A percentile compares a stretch with the other conserved stretches of the same genome.
phyloP scores from a whole-genome alignment of 140 eudicot genomes.

The Erigeron philadelphicus region DNA sequence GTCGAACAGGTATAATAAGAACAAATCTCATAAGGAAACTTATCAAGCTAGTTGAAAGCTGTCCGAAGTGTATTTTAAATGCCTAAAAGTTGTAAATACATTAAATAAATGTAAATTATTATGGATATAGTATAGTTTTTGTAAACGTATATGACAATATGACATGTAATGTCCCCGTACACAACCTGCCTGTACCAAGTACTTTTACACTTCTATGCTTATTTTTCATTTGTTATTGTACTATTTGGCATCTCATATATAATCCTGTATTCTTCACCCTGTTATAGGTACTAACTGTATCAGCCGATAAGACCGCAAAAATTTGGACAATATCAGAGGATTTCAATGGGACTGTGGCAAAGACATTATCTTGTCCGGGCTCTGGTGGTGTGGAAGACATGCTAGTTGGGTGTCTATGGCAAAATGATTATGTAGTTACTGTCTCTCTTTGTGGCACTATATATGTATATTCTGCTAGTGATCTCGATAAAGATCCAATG shows the following conservation, averaged over 20 bases:
- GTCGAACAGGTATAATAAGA: background rate
- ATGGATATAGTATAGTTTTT: background rate
- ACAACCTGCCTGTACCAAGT: background rate
- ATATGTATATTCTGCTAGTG: conserved; percentile 63
- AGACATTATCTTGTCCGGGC: conserved; percentile 64
- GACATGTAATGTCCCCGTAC: background rate
- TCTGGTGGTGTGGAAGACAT: conserved; percentile 89
- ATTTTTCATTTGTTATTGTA: background rate
- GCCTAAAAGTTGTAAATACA: no score
- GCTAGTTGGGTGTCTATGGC: conserved; percentile 96
- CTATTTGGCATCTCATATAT: background rate
- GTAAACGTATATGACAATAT: background rate
- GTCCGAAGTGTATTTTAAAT: background rate
- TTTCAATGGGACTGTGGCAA: conserved; percentile 56
- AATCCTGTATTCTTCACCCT: background rate
- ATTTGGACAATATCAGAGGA: conserved; percentile 79
- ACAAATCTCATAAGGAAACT: background rate
- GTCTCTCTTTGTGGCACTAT: conserved; percentile 94
- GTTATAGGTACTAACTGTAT: conserved; percentile 69
- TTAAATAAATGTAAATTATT: no score
- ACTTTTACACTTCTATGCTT: background rate
- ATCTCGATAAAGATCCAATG: conserved; percentile 65
- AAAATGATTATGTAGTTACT: conserved; percentile 66
- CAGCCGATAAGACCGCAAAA: conserved; percentile 97
- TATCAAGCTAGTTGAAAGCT: background rate